A percentile compares a stretch with the other conserved stretches of the same genome.
phyloP scores from a whole-genome alignment of 2,329 filamentous ascomycete genomes.

The Aspergillus oerlinghausenensis region DNA sequence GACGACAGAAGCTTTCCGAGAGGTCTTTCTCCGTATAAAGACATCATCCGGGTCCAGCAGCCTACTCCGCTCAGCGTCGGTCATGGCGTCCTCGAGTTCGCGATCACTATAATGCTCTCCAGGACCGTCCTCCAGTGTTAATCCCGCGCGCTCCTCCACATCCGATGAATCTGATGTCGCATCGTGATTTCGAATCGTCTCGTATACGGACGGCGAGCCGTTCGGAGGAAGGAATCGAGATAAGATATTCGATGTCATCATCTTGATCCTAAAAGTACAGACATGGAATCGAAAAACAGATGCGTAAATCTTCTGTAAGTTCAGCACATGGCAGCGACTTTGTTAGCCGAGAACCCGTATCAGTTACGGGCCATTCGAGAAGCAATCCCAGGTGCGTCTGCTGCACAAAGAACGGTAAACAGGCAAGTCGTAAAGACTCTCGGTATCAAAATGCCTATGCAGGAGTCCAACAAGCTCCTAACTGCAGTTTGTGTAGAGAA shows the following conservation, averaged over 20 bases:
- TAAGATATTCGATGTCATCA: conserved; percentile 41
- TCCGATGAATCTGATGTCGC: conserved; percentile 43
- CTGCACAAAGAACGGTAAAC: background rate
- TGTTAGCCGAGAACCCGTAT: conserved; percentile 5
- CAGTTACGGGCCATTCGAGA: conserved; percentile 12
- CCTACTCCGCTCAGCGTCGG: conserved; percentile 47
- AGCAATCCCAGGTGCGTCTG: background rate
- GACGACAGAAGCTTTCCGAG: conserved; percentile 15
- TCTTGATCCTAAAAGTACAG: conserved; percentile 17
- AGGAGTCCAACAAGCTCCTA: background rate
- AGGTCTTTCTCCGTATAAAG: conserved; percentile 31
- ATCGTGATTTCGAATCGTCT: conserved; percentile 44
- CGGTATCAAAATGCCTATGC: background rate
- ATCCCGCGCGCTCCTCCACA: conserved; percentile 43
- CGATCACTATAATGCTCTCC: conserved; percentile 51
- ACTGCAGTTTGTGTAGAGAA: background rate
- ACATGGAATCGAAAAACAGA: conserved; percentile 1
- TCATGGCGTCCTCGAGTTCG: conserved; percentile 54
- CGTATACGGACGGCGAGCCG: conserved; percentile 46
- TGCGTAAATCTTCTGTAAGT: background rate
- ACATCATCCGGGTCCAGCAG: conserved; percentile 42
- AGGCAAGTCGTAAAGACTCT: background rate
- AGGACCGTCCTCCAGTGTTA: conserved; percentile 47
- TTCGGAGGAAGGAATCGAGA: conserved; percentile 46
- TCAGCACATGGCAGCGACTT: conserved; percentile 11